phyloP scores from a whole-genome alignment of 2,329 filamentous ascomycete genomes.

The Colletotrichum sublineola region DNA sequence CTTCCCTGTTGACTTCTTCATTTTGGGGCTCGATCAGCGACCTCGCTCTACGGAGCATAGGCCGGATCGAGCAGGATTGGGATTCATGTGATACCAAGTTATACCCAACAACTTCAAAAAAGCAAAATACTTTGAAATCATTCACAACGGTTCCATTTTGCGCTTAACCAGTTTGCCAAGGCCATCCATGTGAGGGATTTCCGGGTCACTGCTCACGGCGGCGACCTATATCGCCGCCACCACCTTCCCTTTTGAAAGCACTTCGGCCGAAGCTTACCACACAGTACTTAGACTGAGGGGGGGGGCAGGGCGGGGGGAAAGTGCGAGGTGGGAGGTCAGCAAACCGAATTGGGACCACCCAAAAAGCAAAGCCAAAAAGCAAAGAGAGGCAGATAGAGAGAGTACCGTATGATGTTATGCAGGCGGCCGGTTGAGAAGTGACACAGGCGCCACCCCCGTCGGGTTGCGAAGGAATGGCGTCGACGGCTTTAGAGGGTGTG shows the following conservation, averaged over 20 bases:
- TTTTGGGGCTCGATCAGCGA: constrained; percentile 10
- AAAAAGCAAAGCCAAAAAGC: no score
- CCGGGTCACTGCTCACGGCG: constrained; percentile 14
- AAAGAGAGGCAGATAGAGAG: background rate
- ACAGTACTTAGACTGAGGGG: background rate
- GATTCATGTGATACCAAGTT: constrained; percentile 41
- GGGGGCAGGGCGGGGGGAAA: background rate
- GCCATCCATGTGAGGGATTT: constrained; percentile 20
- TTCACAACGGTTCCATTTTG: background rate
- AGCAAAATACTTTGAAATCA: constrained; percentile 7
- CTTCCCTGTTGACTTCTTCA: constrained; percentile 44
- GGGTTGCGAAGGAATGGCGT: no score
- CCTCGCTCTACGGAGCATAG: constrained; percentile 17
- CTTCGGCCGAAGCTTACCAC: constrained; percentile 33
- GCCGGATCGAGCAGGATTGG: constrained; percentile 31
- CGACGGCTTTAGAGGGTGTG: no score
- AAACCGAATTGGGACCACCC: background rate
- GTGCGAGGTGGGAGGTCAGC: background rate
- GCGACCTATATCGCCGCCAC: constrained; percentile 24
- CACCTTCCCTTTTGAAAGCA: constrained; percentile 36
- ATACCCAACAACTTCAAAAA: constrained; percentile 40
- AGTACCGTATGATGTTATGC: background rate
- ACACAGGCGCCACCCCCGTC: background rate
- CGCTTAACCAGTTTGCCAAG: background rate
- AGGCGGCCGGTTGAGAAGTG: background rate